These are phyloP conservation scores for Dictyostelium firmibasis DNA, from an alignment of 78 protist species.

Conservation along the genomic window DNA sequence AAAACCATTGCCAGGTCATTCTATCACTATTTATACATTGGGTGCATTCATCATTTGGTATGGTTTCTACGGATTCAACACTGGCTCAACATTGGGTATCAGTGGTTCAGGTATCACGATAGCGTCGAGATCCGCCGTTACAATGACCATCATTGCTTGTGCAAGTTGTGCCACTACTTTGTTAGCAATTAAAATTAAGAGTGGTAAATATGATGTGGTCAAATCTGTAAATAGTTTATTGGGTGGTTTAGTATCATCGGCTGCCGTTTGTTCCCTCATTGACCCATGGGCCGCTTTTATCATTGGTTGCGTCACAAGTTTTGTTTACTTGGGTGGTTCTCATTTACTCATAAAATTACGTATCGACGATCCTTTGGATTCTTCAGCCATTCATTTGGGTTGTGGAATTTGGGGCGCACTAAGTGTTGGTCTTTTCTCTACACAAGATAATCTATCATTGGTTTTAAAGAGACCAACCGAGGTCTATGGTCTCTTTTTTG, in stretches of 20 bases:
- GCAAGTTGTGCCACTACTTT: constrained; percentile 71
- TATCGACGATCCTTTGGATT: constrained; percentile 93
- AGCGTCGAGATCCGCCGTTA: constrained; percentile 69
- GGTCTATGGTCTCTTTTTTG: constrained; percentile 64
- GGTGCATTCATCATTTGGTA: constrained; percentile 92
- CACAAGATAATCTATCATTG: constrained; percentile 4
- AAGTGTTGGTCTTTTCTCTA: constrained; percentile 68
- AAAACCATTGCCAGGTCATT: constrained; percentile 68
- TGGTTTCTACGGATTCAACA: constrained; percentile 92
- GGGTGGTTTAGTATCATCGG: constrained; percentile 88
- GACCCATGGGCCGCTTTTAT: constrained; percentile 89
- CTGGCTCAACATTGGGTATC: constrained; percentile 84
- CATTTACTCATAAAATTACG: constrained; percentile 1
- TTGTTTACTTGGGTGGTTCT: constrained; percentile 56
- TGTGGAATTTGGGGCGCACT: constrained; percentile 90
- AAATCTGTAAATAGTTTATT: constrained; percentile 81
- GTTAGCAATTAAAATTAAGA: constrained; percentile 23
- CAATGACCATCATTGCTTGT: constrained; percentile 80
- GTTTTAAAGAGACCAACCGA: not conserved
- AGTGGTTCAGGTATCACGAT: constrained; percentile 16
- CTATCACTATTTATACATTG: constrained; percentile 67
- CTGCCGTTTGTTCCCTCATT: constrained; percentile 79
- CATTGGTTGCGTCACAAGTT: constrained; percentile 78
- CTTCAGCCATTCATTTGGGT: constrained; percentile 84
- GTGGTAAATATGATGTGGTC: constrained; percentile 20